Percentiles rank a stretch among this genome's conserved stretches.
phyloP scores from a whole-genome alignment of 768 basidiomycete genomes.

The Neoboletus magnificus region DNA sequence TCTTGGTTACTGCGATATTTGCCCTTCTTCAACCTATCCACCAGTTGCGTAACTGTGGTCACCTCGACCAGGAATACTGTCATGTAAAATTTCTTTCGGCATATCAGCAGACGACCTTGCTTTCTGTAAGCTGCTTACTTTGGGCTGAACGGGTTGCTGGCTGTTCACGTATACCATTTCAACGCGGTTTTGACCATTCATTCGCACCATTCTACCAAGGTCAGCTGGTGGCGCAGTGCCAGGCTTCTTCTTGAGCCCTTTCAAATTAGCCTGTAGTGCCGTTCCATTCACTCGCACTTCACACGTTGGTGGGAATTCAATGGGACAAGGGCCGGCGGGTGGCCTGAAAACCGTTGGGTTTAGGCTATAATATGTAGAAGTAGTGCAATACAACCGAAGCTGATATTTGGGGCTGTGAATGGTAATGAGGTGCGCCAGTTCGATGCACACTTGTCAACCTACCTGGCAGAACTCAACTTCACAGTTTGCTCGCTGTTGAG shows the following conservation, averaged over 20 bases:
- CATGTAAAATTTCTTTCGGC: conserved; percentile 89
- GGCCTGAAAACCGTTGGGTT: conserved; percentile 50
- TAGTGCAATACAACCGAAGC: conserved; percentile 86
- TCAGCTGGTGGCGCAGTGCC: conserved; percentile 93
- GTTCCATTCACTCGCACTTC: conserved; percentile 84
- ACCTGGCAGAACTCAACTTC: conserved; percentile 61
- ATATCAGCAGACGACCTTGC: conserved; percentile 6
- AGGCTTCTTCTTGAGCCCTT: conserved; percentile 93
- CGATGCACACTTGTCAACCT: conserved; percentile 19
- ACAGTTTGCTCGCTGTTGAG: conserved; percentile 60
- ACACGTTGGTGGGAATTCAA: conserved; percentile 90
- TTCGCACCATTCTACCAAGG: conserved; percentile 41
- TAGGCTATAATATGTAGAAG: conserved; percentile 65
- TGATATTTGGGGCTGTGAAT: conserved; percentile 62
- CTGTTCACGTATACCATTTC: conserved; percentile 93
- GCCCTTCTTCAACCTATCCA: conserved; percentile 65
- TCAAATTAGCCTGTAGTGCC: conserved; percentile 69
- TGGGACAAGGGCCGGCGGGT: conserved; percentile 55
- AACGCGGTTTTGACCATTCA: conserved; percentile 55
- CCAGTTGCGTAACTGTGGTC: conserved; percentile 65
- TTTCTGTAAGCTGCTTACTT: conserved; percentile 43
- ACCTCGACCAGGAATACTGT: conserved; percentile 82
- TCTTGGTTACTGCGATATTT: conserved; percentile 62
- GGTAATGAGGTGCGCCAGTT: conserved; percentile 8
- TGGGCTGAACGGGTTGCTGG: conserved; percentile 68